Base-by-base conservation (phyloP, 2,329 filamentous ascomycete genomes). In the Scedosporium boydii region DNA sequence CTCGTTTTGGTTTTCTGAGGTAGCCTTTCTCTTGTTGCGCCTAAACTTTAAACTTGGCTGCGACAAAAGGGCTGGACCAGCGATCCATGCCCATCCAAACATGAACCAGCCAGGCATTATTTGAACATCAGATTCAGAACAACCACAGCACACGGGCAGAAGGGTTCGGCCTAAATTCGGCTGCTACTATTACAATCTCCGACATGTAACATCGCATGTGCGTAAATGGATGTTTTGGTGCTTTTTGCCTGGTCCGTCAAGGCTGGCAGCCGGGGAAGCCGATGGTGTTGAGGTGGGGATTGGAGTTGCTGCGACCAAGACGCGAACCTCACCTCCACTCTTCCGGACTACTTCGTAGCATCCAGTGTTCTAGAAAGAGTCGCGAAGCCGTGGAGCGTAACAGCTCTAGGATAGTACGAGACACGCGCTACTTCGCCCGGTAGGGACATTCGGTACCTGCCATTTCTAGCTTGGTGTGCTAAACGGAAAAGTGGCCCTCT, bases 11-110 rank as follows among this genome's bases (percentile, higher is more conserved):
- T 27, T 21, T n/a, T 27, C 27, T 23, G 3, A 55, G 23, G 51
- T 55, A 9, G 51, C 12, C 51, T 27, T 55, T 27, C 21, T 6
- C 12, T 55, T n/a, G 34, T 38, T 38, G 51, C 51, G 10, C 51
- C 51, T 55, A 55, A 55, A 55, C 51, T 55, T 55, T 55, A 55
- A 55, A 55, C 51, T 55, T 55, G 51, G 51, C 6, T 55, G 51
- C 23, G 51, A 55, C 51, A 27, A 55, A 23, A 55, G 10, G 1
- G 34, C 18, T 26, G 51, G 51, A 55, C 51, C 10, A 27, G 51
- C 51, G 12, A 55, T 23, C 51, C 51, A 55, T 55, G 51, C 51
- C 51, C 51, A 55, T 55, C 51, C 23, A 27, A 55, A 55, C 51
- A 53, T 12, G 48, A 26, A 53, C 48, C 48, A 53, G 48, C 48